A percentile compares a stretch with the other conserved stretches of the same genome.
Conservation (phyloP, 1,284 basidiomycete species). For the Irpex lacteus region DNA sequence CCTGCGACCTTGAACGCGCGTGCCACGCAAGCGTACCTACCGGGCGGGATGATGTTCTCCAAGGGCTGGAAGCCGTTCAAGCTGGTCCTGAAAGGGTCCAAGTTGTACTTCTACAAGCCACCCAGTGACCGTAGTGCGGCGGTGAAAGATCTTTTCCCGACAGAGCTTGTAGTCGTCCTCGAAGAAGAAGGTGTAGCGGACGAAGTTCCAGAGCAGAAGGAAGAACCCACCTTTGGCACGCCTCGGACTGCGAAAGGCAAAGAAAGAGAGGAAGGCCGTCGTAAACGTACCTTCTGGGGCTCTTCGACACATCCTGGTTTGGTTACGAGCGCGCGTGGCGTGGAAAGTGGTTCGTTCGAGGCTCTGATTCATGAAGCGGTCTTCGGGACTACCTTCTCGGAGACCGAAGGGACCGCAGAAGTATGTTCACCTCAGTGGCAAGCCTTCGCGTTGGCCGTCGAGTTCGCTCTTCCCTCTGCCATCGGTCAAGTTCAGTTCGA, state of each 20-base stretch:
- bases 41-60: slow-evolving; percentile 31
- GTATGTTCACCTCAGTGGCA: slow-evolving; percentile 42
- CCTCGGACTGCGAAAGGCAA: slow-evolving; percentile 27
- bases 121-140: slow-evolving; percentile 62
- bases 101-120: slow-evolving; percentile 80
- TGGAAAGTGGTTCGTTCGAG: slow-evolving; percentile 68
- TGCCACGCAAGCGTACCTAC: slow-evolving; percentile 29
- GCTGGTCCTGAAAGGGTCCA: slow-evolving; percentile 75
- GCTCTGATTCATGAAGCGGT: slow-evolving; percentile 77
- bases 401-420: slow-evolving; percentile 1
- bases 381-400: slow-evolving; percentile 66
- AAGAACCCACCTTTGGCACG: slow-evolving; percentile 26
- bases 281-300: slow-evolving; percentile 78
- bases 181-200: slow-evolving; percentile 44
- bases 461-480: slow-evolving; percentile 57
- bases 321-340: slow-evolving; percentile 37
- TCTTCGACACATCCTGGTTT: slow-evolving; percentile 72
- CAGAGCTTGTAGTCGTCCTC: slow-evolving; percentile 50
- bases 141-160: slow-evolving; percentile 72
- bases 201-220: slow-evolving; percentile 32
- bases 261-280: slow-evolving; percentile 40
- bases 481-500: slow-evolving; percentile 60
- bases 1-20: slow-evolving; percentile 32
- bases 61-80: slow-evolving; percentile 85
- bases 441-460: slow-evolving; percentile 55